Evolutionary conservation across 2,329 filamentous ascomycete genomes (phyloP).

Genomic region (Microcyclospora tardicrescens): DNA sequence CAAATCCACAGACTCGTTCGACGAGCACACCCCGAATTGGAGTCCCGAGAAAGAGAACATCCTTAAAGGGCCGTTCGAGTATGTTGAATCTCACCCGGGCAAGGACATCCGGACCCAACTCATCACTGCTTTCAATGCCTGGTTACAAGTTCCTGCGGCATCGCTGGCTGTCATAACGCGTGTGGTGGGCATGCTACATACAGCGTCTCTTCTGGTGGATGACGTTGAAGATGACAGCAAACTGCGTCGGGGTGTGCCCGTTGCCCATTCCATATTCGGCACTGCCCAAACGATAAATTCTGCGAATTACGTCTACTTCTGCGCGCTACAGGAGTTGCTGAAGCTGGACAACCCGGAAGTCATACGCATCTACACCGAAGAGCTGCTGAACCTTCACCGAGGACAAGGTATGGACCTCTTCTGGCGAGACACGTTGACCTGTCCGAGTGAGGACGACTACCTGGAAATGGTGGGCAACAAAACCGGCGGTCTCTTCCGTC

Average conservation of each 20-base stretch:
- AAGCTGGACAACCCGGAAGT: constrained; percentile 55
- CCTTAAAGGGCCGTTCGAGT: constrained; percentile 66
- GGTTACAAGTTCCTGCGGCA: constrained; percentile 59
- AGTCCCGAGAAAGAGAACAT: constrained; percentile 63
- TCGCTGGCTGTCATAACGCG: constrained; percentile 63
- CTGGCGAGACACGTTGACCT: constrained; percentile 75
- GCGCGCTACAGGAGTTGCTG: constrained; percentile 60
- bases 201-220: constrained; percentile 70
- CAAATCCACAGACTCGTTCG: constrained; percentile 14
- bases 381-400: constrained; percentile 70
- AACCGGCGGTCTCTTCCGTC: constrained; percentile 72
- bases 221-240: constrained; percentile 75
- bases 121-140: constrained; percentile 69
- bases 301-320: constrained; percentile 81
- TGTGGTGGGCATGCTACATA: constrained; percentile 76
- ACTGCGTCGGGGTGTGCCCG: constrained; percentile 65
- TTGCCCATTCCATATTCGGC: constrained; percentile 75
- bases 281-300: constrained; percentile 81
- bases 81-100: constrained; percentile 64
- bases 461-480: constrained; percentile 92
- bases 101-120: constrained; percentile 75
- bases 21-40: constrained; percentile 43
- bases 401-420: constrained; percentile 87
- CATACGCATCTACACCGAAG: constrained; percentile 64
- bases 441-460: constrained; percentile 77